phyloP scores from a whole-genome alignment of 768 basidiomycete species.

The Suillus cothurnatus region DNA sequence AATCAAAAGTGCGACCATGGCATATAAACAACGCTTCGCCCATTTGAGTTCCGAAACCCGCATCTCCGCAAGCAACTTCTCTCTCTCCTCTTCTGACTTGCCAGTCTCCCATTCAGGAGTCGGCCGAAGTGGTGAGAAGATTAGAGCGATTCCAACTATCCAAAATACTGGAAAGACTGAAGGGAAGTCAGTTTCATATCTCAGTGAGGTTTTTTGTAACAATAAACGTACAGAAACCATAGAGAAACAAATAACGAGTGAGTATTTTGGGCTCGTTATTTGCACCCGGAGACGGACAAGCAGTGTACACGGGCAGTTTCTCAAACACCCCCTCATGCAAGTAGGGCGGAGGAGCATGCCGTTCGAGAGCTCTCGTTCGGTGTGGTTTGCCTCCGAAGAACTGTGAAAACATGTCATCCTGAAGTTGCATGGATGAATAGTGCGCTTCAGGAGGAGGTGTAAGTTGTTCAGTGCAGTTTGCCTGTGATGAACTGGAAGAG shows the following conservation, averaged over 20 bases:
- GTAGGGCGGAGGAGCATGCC: constrained; percentile 43
- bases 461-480: constrained; percentile 7
- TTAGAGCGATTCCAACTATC: constrained; percentile 58
- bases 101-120: constrained; percentile 58
- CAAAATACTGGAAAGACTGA: constrained; percentile 66
- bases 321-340: constrained; percentile 41
- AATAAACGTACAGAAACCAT: constrained; percentile 55
- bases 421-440: constrained; percentile 27
- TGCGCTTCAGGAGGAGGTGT: constrained; percentile 22
- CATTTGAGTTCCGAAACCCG: constrained; percentile 54
- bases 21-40: constrained; percentile 57
- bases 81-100: constrained; percentile 54
- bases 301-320: constrained; percentile 26
- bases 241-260: constrained; percentile 62
- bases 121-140: constrained; percentile 51
- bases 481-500: constrained; percentile 12
- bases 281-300: constrained; percentile 22
- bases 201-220: constrained; percentile 6
- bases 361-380: constrained; percentile 25
- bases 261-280: constrained; percentile 54
- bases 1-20: constrained; percentile 47
- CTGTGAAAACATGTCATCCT: constrained; percentile 32
- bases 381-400: constrained; percentile 33
- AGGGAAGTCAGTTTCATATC: constrained; percentile 5
- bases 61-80: constrained; percentile 47